A percentile compares a stretch with the other conserved stretches of the same genome.
Evolutionary conservation across 208 protist species (phyloP).

Genomic region (Blechomonas ayalai): DNA sequence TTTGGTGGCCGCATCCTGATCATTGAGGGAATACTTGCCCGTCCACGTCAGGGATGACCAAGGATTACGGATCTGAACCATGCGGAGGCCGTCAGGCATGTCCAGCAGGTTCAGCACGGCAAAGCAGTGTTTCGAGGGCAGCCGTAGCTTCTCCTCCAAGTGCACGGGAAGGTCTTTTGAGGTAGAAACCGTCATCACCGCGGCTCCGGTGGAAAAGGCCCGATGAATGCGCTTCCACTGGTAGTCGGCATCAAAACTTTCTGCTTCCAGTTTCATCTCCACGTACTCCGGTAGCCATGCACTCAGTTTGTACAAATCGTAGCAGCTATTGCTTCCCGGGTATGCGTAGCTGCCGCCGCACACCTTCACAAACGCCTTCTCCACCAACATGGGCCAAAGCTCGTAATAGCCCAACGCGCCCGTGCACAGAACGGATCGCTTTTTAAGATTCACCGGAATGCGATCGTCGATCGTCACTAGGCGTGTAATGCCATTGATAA

Average conservation of each 20-base stretch:
- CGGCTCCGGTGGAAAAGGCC: conserved; percentile 42
- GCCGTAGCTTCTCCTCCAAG: conserved; percentile 21
- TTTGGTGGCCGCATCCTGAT: conserved; percentile 26
- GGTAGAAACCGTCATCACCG: conserved; percentile 70
- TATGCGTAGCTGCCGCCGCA: conserved; percentile 84
- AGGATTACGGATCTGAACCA: conserved; percentile 76
- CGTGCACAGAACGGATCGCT: conserved; percentile 18
- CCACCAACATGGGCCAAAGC: conserved; percentile 81
- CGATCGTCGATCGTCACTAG: conserved; percentile 86
- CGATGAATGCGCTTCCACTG: conserved; percentile 67
- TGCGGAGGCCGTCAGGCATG: conserved; percentile 25
- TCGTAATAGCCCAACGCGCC: conserved; percentile 20
- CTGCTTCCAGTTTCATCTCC: conserved; percentile 11
- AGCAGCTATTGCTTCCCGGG: conserved; percentile 69
- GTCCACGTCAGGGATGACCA: conserved; percentile 66
- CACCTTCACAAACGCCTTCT: conserved; percentile 87
- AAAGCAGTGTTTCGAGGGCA: conserved; percentile 62
- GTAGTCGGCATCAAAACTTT: conserved; percentile 53
- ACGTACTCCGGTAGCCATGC: conserved; percentile 80
- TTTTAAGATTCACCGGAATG: conserved; percentile 47
- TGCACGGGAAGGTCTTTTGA: conserved; percentile 7
- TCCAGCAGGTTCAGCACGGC: conserved; percentile 63
- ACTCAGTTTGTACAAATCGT: conserved; percentile 84
- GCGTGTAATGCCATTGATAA: conserved; percentile 88
- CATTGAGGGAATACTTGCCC: conserved; percentile 38